These are phyloP conservation scores for Alopecurus myosuroides DNA, from an alignment of 176 grass and related monocot species.

Conservation along the genomic window DNA sequence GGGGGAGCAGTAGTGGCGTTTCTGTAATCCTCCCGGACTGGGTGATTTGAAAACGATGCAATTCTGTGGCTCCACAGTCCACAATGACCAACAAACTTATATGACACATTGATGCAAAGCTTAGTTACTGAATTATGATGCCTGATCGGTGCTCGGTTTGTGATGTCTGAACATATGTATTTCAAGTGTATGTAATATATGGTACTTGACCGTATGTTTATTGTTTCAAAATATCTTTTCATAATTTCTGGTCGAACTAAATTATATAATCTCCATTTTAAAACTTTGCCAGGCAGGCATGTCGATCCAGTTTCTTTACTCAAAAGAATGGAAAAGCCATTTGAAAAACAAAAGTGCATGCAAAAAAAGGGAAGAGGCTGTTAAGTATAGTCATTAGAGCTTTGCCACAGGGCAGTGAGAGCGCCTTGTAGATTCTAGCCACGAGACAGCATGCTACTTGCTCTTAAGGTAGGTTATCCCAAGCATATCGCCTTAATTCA, in stretches of 20 bases:
- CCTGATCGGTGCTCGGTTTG: too few species aligned
- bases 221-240: too few species aligned
- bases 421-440: background rate
- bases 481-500: background rate
- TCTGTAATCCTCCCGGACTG: background rate
- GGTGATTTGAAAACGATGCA: too few species aligned
- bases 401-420: background rate
- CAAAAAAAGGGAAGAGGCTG: background rate
- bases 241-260: too few species aligned
- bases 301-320: background rate
- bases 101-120: too few species aligned
- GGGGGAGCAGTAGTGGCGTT: background rate
- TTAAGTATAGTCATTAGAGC: background rate
- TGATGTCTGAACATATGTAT: too few species aligned
- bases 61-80: too few species aligned
- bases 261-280: too few species aligned
- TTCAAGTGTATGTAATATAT: too few species aligned
- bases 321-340: background rate
- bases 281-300: background rate
- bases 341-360: background rate
- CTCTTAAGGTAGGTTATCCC: slow-evolving; percentile 21
- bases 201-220: too few species aligned
- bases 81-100: too few species aligned
- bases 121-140: too few species aligned
- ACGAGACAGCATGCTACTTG: slow-evolving; percentile 1